Conservation (phyloP, 345 rosid genomes). For the Ceriops decandra region DNA sequence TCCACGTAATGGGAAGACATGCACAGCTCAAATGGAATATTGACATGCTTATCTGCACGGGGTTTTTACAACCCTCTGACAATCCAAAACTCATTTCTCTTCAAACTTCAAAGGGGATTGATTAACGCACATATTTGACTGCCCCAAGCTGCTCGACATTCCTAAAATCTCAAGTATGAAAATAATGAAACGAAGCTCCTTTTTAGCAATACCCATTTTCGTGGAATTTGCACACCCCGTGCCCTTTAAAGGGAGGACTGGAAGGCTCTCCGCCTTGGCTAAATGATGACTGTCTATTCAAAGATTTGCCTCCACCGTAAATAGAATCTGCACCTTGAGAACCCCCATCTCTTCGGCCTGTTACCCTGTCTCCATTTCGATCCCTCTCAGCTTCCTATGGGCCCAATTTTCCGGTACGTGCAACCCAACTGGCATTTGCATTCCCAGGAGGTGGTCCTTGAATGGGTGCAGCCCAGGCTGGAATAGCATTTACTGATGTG, state of each 20-base stretch:
- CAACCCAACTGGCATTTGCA: conserved; percentile 23
- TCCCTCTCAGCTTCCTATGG: conserved; percentile 50
- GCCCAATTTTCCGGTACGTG: conserved; percentile 37
- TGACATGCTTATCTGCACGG: conserved; percentile 8
- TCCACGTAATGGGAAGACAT: background rate
- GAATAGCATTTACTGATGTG: conserved; percentile 34
- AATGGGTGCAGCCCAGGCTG: conserved; percentile 47
- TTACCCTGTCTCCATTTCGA: conserved; percentile 49
- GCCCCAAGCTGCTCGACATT: conserved; percentile 20
- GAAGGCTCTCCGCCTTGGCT: conserved; percentile 40
- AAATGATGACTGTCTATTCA: conserved; percentile 52
- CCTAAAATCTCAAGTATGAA: conserved; percentile 41
- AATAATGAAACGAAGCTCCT: conserved; percentile 64
- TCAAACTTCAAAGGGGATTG: conserved; percentile 3
- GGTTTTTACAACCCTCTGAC: conserved; percentile 15
- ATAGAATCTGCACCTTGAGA: conserved; percentile 51
- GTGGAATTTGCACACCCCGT: conserved; percentile 53
- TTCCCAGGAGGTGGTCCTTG: conserved; percentile 46
- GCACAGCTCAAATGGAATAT: background rate
- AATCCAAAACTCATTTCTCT: background rate
- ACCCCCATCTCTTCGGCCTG: conserved; percentile 38
- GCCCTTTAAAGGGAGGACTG: conserved; percentile 43
- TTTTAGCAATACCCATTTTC: conserved; percentile 66
- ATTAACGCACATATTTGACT: conserved; percentile 35
- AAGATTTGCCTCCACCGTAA: conserved; percentile 50